Base-by-base conservation (phyloP, 164 flowering plant genomes). In the Piper betle region DNA sequence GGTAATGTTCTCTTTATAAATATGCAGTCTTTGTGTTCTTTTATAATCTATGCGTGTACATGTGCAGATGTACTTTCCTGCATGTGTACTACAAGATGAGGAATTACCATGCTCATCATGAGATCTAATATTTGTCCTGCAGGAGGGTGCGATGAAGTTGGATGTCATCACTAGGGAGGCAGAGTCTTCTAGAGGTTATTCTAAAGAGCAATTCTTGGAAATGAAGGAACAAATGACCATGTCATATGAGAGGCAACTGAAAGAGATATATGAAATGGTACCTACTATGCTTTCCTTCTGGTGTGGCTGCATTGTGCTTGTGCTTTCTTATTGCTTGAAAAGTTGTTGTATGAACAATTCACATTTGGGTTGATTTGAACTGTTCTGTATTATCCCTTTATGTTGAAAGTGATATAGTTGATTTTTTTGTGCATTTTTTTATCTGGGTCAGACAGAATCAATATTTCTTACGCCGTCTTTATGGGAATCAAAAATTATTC, bases 211-310 rank as follows among this genome's bases (percentile, higher is more conserved):
- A 62, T 80, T 81, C 56, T 38, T 58, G 2, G 81, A 68, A 55
- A 62, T 84, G 71, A 82, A 77, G 68, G 77, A 80, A 66, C 84
- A 83, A 74, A 80, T 84, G 65, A 63, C 82, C 12, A 74, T 25
- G 53, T 55, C 88, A 57, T 78, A 87, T 73, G 90, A 84, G 8
- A 83, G 75, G 39, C 94, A 87, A 59, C 83, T 87, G 56, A 75
- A 80, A 61, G 74, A 85, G 62, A 81, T 87, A 60, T 82, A 82
- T 39, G 88, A 86, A 59, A 83, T 86, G 91, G 97, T 91, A 84
- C 19, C 62, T 38, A 0, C 42, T 66, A 63, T 18, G 33, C 3
- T 19, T 41, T 39, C 42, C 15, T 46, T 0, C 10, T 46, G 33
- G 33, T 46, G 7, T 15, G 3, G 3, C 15, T 46, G 10, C 3